Conservation (phyloP, 352 stramenopile genomes). For the Pythium monospermum region DNA sequence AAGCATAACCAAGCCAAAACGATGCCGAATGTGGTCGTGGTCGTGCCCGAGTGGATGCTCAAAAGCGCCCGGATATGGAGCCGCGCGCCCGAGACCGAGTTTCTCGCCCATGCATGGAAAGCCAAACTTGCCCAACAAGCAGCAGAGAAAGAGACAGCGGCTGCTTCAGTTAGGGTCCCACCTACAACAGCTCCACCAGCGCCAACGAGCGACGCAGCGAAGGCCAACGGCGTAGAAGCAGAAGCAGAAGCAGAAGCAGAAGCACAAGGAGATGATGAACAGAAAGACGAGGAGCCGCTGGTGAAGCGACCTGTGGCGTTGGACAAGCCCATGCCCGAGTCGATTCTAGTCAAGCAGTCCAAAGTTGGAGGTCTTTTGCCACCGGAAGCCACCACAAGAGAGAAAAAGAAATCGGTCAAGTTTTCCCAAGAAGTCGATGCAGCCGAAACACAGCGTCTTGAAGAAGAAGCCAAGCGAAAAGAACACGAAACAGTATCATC, state of each 20-base stretch:
- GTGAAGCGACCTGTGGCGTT: not conserved
- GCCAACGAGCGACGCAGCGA: too few species aligned
- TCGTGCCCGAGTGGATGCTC: conserved; percentile 78
- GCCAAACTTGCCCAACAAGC: conserved; percentile 26
- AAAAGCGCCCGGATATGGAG: conserved; percentile 72
- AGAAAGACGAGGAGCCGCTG: not conserved
- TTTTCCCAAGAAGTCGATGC: conserved; percentile 38
- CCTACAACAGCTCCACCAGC: not conserved
- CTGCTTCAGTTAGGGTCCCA: conserved; percentile 1
- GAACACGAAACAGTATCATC: too few species aligned
- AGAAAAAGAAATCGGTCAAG: conserved; percentile 49
- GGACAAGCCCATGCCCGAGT: conserved; percentile 9
- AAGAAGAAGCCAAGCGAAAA: not conserved
- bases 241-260: not conserved
- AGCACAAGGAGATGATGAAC: not conserved
- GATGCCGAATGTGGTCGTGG: conserved; percentile 53
- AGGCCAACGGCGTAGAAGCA: too few species aligned
- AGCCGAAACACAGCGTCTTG: conserved; percentile 12
- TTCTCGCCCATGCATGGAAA: conserved; percentile 63
- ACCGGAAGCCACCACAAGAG: conserved; percentile 20
- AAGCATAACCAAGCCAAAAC: conserved; percentile 74
- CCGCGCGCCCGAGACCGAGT: conserved; percentile 53
- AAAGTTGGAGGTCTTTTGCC: too few species aligned
- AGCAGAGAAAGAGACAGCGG: conserved; percentile 2
- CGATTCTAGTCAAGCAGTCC: conserved; percentile 20